Base-by-base conservation (phyloP, 2,329 filamentous ascomycete species). In the Claviceps sorghi region DNA sequence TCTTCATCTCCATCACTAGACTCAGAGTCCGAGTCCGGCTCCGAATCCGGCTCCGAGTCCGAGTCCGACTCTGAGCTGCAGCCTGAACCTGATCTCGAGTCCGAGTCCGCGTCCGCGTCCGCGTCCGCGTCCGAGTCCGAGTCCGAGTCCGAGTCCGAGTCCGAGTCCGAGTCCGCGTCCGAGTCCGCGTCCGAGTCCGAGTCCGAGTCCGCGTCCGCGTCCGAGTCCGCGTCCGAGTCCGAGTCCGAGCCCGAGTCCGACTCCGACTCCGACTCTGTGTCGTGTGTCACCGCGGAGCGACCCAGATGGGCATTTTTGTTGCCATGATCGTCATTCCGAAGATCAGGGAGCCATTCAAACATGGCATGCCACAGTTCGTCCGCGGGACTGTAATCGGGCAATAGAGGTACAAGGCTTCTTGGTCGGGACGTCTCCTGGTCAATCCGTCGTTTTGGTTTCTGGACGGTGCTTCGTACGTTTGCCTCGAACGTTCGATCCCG, bases 401-500 rank as follows among this genome's bases (percentile, higher is more conserved):
- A 10, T 2, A 67, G 9, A 1, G 60, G 58, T 2, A 56, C 53
- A 0, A 67, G 54, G 22, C 58, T 57, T 1, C 52, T 49, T 13
- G 64, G 49, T 3, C 49, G 46, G 1, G 64, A 61, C 1, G 47
- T 48, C 1, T 50, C n/a, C 1, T 42, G 17, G 1, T 57, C 55
- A 0, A 13, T 4, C 0, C 15, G 9, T 2, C 34, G 4, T 50
- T 65, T 67, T 3, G 53, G 52, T 2, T 56, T 55, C 0, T 52
- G 52, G 3, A 63, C 61, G 0, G 51, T 36, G 5, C 58, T 61
- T 11, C 60, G 61, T 19, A 67, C 53, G 13, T 66, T 60, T 4
- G 52, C 50, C 17, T 59, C 47, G 48, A 69, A 69, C 0, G 58
- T 58, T 26, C 46, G 61, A 50, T 69, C 64, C 10, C 65, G 57